phyloP scores from a whole-genome alignment of 1,284 basidiomycete species.

The Cutaneotrichosporon mucoides region DNA sequence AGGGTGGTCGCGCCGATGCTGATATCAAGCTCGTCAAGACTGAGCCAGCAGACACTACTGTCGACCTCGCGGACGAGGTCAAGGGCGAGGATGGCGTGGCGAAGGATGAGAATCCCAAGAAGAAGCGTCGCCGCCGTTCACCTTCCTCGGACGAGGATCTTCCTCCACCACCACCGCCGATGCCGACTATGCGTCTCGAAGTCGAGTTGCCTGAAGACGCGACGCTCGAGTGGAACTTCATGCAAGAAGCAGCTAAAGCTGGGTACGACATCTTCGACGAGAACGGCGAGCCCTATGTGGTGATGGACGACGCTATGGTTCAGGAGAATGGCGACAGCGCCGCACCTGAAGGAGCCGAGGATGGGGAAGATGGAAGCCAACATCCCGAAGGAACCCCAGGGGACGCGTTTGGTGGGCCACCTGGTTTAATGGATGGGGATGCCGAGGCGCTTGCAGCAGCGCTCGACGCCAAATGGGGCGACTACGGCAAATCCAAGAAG shows the following conservation, averaged over 20 bases:
- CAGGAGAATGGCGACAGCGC: background rate
- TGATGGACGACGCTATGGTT: background rate
- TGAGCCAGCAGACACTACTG: constrained; percentile 1
- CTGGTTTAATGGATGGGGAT: background rate
- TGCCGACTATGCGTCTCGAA: constrained; percentile 42
- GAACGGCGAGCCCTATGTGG: background rate
- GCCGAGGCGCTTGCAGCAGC: constrained; percentile 33
- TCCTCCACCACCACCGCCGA: constrained; percentile 41
- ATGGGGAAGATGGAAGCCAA: too few relatives aligned
- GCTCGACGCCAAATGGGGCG: constrained; percentile 38
- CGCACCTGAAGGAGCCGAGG: background rate
- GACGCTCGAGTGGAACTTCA: constrained; percentile 40
- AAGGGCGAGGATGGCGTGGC: constrained; percentile 4
- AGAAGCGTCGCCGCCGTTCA: constrained; percentile 31
- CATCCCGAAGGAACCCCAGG: too few relatives aligned
- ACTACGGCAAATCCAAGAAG: constrained; percentile 22
- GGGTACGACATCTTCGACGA: constrained; percentile 13
- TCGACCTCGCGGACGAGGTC: constrained; percentile 3
- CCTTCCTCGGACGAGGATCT: constrained; percentile 39
- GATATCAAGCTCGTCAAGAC: constrained; percentile 13
- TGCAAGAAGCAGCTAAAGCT: constrained; percentile 30
- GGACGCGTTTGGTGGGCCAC: too few relatives aligned
- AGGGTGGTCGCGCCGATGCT: background rate
- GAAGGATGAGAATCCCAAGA: constrained; percentile 31
- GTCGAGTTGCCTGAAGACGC: constrained; percentile 16